Evolutionary conservation across 805 yeast genomes (phyloP), one percentile per base, ranked within the genome.

Genomic region (Ogataea corticis): DNA sequence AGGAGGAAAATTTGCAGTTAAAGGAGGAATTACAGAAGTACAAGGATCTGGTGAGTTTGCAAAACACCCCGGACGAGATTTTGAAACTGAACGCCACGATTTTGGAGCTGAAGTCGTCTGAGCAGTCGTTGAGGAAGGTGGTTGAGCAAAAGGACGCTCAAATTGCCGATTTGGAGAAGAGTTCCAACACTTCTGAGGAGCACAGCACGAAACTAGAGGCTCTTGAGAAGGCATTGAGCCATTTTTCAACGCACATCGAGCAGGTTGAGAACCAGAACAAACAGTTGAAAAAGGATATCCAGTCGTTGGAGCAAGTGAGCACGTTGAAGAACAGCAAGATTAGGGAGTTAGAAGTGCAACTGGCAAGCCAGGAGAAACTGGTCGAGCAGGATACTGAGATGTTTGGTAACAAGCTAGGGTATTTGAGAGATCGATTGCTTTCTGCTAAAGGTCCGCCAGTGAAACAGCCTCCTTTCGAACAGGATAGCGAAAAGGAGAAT

Each of bases 261-360:
- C 86, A 84, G 48, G 74, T 83, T 27, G 84, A 82, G 49, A 62
- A 70, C n/a, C 83, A 82, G 57, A 85, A 85, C 58, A 65, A 71
- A 25, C 69, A 75, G 40, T 64, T 85, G 28, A 70, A 77, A 41
- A 78, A 73, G 52, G 88, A 84, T 52, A 67, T 83, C 15, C 69
- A 70, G 21, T 68, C 80, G 3, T 70, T 80, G 32, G 79, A 79
- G 46, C 73, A 77, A 50, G 72, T 84, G 47, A 74, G 83, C 25
- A 82, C 77, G 15, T 66, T 79, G 14, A 73, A 88, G 44, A 78
- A 77, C 47, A 72, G 71, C 42, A 72, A 85, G 39, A 83, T 85
- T 39, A 69, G 70, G 42, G 71, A 76, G 25, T 67, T 85, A 38
- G 83, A 82, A 50, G 48, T 54, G 11, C 62, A 77, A 28, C 64